Evolutionary conservation across 768 basidiomycete genomes (phyloP), one percentile per base, ranked within the genome.

Genomic region (Lentinula detonsa): DNA sequence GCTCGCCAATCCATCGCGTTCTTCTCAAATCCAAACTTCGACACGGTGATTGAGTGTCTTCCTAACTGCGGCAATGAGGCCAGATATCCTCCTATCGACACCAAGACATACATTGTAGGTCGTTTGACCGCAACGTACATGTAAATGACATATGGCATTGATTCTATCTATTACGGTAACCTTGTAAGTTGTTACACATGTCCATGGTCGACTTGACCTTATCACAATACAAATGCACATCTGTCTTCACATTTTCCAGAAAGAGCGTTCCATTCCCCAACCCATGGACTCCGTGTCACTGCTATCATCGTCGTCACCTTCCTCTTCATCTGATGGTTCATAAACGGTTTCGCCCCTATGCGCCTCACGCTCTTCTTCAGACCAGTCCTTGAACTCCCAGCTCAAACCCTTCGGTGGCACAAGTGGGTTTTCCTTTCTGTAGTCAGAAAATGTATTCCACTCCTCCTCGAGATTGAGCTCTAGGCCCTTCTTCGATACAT

Each of bases 1-100:
- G 72, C 75, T 8, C 81, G 92, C 31, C 90, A 91, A 68, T 91
- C 89, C 8, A 87, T 93, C 56, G 92, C 89, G 7, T 94, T 90
- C 77, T 94, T 94, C 74, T 91, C 88, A 76, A 93, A 89, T 66
- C 91, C 91, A 3, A 91, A 93, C 64, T 84, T 82, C 66, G 79
- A 79, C 45, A 76, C 88, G 13, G 75, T 79, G 61, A 86, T 94
- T 59, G 76, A 84, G 15, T 90, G 91, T 64, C 72, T 93, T 31
- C 89, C 91, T 18, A 88, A 82, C 60, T 85, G 86, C 34, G 85
- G 83, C 34, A 68, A 72, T 34, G 73, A 74, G 57, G 73, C 78
- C 9, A 91, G 87, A 73, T 91, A 93, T 69, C 74, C 80, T n/a
- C 73, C 89, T 1, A 77, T 93, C 57, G 87, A 83, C 56, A 83